Base-by-base conservation (phyloP, 2,329 filamentous ascomycete genomes). In the Diaporthe caulivora region DNA sequence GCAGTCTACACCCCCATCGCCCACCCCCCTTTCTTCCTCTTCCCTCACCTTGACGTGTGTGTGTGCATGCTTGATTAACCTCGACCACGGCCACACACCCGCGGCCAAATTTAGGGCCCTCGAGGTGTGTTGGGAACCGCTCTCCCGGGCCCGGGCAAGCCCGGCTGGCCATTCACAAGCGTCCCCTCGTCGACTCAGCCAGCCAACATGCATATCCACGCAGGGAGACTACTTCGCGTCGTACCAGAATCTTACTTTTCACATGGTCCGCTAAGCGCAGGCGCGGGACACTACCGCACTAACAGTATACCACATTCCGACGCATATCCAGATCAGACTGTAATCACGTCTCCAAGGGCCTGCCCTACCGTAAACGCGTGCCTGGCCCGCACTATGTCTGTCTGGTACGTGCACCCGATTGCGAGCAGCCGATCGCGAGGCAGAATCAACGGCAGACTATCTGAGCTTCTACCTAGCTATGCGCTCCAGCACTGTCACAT, bases 111-210 rank as follows among this genome's bases (percentile, higher is more conserved):
- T 40, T 53, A n/a, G 62, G 13, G 62, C n/a, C 62, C 31, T 10
- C 18, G 40, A 17, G 21, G 58, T 58, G 44, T 53, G 44, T 40
- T 67, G 44, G 44, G 62, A 53, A 67, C 62, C 62, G 47, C 40
- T 53, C 21, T 74, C 53, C 68, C 72, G 72, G 72, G 72, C 58
- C 60, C 72, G 72, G 72, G 51, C n/a, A 44, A 49, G 21, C 54
- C 53, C 60, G 34, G 54, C 64, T 64, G 65, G 24, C 54, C 44
- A 55, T 47, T 73, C 57, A 26, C 60, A 51, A 21, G 47, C 70
- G 40, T 54, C 29, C 40, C 58, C 29, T 34, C 17, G 24, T 72
- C 71, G 64, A 72, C 71, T 70, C 71, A 70, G 71, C 71, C 71
- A 70, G 62, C 62, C 62, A 67, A 67, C 62, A 21, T 67, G 62